Evolutionary conservation across 441 rosid species (phyloP).

Genomic region (Syzygium syzygioides): DNA sequence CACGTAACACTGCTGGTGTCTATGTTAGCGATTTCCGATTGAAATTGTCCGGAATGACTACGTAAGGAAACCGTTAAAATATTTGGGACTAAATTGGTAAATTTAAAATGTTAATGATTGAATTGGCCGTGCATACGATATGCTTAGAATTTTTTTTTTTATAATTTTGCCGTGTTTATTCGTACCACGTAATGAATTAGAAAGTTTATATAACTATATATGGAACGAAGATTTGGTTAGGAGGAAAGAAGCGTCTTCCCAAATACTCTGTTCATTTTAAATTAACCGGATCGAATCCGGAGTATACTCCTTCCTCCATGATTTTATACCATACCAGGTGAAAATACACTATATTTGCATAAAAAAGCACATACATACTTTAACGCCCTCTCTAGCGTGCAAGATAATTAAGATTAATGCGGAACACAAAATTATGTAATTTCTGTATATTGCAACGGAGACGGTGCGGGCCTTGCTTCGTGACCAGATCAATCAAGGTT

Average conservation of each 20-base stretch:
- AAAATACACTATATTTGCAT: not conserved
- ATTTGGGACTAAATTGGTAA: not conserved
- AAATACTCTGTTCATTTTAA: not conserved
- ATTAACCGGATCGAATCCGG: not conserved
- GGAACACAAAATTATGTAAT: no score
- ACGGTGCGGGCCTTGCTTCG: not conserved
- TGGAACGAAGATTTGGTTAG: not conserved
- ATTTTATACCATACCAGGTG: not conserved
- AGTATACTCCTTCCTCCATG: not conserved
- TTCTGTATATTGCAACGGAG: not conserved
- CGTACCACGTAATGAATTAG: not conserved
- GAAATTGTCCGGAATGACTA: not conserved
- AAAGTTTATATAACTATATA: not conserved
- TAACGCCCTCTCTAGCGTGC: not conserved
- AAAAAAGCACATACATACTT: not conserved
- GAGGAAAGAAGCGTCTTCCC: not conserved
- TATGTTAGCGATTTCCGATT: rapidly evolving
- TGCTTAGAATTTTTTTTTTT: not conserved
- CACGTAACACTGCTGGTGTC: rapidly evolving
- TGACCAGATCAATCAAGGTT: not conserved
- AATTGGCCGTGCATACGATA: not conserved
- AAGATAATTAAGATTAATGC: not conserved
- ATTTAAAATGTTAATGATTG: not conserved
- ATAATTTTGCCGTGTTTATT: not conserved
- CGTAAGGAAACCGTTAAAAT: not conserved